These are phyloP conservation scores for Tulasnella sp. DNA, from an alignment of 768 basidiomycete species.

Conservation along the genomic window DNA sequence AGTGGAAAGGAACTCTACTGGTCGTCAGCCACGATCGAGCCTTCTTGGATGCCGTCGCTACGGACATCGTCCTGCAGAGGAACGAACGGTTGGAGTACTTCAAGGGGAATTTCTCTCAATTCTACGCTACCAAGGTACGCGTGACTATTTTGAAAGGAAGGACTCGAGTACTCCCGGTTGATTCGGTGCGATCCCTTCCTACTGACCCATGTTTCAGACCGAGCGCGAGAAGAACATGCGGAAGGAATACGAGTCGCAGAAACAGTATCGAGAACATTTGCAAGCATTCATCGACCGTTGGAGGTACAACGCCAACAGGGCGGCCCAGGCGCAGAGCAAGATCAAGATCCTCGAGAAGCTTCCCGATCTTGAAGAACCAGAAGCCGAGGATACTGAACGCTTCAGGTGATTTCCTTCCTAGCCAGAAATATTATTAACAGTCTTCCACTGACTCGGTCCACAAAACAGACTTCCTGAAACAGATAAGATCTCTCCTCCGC, in stretches of 20 bases:
- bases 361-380: conserved; percentile 87
- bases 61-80: conserved; percentile 97
- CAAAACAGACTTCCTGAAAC: conserved; percentile 73
- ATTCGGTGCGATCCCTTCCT: no score
- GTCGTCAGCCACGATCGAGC: conserved; percentile 98
- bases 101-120: conserved; percentile 98
- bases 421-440: no score
- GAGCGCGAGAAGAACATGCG: conserved; percentile 84
- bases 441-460: background rate
- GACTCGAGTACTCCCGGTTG: no score
- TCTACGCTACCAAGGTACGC: conserved; percentile 55
- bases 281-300: conserved; percentile 98
- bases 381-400: conserved; percentile 81
- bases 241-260: conserved; percentile 93
- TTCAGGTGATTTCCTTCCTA: conserved; percentile 56
- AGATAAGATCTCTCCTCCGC: conserved; percentile 93
- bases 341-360: conserved; percentile 77
- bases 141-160: background rate
- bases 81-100: conserved; percentile 90
- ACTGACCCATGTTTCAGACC: conserved; percentile 56
- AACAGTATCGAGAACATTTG: conserved; percentile 88
- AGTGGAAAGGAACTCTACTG: conserved; percentile 78
- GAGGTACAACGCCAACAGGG: conserved; percentile 95
- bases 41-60: conserved; percentile 93
- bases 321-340: conserved; percentile 75